A percentile compares a stretch with the other conserved stretches of the same genome.
These are phyloP conservation scores for Zanthoxylum bungeanum DNA, from an alignment of 345 rosid species.

Conservation along the genomic window DNA sequence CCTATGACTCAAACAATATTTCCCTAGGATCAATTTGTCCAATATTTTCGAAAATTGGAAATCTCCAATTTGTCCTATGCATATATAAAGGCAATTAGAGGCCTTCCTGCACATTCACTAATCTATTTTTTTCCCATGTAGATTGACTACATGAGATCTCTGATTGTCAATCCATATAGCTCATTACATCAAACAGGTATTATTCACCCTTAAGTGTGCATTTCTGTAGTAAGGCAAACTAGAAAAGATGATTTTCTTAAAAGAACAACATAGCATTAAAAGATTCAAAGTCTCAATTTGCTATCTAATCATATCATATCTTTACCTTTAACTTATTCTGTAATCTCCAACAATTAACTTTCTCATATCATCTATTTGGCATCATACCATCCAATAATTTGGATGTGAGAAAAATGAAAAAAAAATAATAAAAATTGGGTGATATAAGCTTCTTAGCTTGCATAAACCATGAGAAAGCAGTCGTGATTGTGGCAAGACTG, in stretches of 20 bases:
- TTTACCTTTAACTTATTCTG: conserved; percentile 8
- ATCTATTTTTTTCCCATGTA: neutral
- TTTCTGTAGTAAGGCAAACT: neutral
- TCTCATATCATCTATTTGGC: neutral
- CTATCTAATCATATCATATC: neutral
- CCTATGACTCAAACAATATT: no score
- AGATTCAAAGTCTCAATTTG: neutral
- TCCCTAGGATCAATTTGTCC: no score
- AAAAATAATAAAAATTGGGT: neutral
- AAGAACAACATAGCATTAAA: conserved; percentile 5
- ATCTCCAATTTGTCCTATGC: neutral
- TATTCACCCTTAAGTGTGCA: neutral
- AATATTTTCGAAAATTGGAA: no score
- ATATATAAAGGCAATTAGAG: neutral
- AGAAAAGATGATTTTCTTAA: conserved; percentile 6
- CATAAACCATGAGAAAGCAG: neutral
- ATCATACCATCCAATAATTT: neutral
- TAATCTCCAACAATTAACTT: neutral
- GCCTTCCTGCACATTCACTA: neutral
- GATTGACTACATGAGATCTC: conserved; percentile 47
- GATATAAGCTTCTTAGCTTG: neutral
- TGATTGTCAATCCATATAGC: conserved; percentile 49
- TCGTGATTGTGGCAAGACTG: neutral
- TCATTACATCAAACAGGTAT: conserved; percentile 47
- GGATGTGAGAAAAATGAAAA: neutral